A percentile compares a stretch with the other conserved stretches of the same genome.
Conservation (phyloP, 164 flowering plant genomes). For the Annona cherimola region DNA sequence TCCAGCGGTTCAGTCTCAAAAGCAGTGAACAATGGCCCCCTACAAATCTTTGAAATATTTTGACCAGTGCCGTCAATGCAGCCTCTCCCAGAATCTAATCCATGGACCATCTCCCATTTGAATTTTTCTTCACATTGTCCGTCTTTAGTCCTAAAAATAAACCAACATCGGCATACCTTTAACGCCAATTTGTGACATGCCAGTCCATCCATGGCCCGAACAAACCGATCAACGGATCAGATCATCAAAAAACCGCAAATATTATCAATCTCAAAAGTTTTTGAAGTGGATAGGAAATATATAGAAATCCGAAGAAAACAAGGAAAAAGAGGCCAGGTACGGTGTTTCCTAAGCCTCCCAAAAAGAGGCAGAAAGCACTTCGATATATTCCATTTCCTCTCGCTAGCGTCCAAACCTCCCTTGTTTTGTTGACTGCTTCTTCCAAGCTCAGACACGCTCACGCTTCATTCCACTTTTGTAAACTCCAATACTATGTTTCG, state of each 20-base stretch:
- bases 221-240: not conserved
- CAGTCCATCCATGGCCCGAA: not conserved
- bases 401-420: not conserved
- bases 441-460: not conserved
- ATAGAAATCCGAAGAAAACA: constrained; percentile 1
- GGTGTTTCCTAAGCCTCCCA: constrained; percentile 17
- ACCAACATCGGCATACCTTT: not conserved
- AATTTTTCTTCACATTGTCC: not conserved
- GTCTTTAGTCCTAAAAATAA: not conserved
- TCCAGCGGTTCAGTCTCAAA: not conserved
- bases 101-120: not conserved
- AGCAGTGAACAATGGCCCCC: not conserved
- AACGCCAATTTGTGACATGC: not conserved
- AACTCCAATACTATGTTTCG: not conserved
- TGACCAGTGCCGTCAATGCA: not conserved
- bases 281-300: not conserved
- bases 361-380: constrained; percentile 1
- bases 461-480: not conserved
- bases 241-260: too few relatives aligned
- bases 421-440: constrained; percentile 7
- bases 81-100: not conserved
- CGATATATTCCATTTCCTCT: not conserved
- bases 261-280: not conserved
- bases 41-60: not conserved
- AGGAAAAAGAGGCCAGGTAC: constrained; percentile 15